A percentile compares a stretch with the other conserved stretches of the same genome.
phyloP scores from a whole-genome alignment of 2,329 filamentous ascomycete species.

The Rutstroemia sp. region DNA sequence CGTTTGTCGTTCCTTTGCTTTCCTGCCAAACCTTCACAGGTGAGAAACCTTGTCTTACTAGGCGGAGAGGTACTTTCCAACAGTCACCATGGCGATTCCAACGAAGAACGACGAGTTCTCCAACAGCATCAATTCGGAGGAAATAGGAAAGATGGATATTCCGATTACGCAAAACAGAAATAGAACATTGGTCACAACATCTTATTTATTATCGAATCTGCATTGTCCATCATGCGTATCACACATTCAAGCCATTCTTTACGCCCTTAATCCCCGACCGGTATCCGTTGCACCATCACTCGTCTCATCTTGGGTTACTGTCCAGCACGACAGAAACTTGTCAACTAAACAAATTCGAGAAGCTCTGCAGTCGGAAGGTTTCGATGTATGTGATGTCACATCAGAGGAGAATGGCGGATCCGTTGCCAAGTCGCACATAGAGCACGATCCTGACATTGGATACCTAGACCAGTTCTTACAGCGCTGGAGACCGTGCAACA shows the following conservation, averaged over 20 bases:
- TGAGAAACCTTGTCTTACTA: not conserved
- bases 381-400: slow-evolving; percentile 42
- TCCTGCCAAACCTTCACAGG: too few species aligned
- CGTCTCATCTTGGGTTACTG: slow-evolving; percentile 61
- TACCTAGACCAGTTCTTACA: slow-evolving; percentile 25
- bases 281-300: slow-evolving; percentile 61
- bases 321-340: slow-evolving; percentile 43
- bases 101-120: not conserved
- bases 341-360: slow-evolving; percentile 36
- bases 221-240: slow-evolving; percentile 71
- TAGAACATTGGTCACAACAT: slow-evolving; percentile 16
- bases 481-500: slow-evolving; percentile 19
- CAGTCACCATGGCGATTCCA: not conserved
- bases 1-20: too few species aligned
- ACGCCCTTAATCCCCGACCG: slow-evolving; percentile 39
- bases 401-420: slow-evolving; percentile 8
- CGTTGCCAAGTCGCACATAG: slow-evolving; percentile 6
- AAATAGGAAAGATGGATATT: slow-evolving; percentile 1
- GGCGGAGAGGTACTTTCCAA: not conserved
- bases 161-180: not conserved
- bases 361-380: slow-evolving; percentile 49
- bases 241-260: slow-evolving; percentile 54
- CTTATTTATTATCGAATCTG: slow-evolving; percentile 63
- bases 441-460: slow-evolving; percentile 17
- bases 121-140: not conserved